A percentile compares a stretch with the other conserved stretches of the same genome.
phyloP scores from a whole-genome alignment of 352 stramenopile genomes.

The Phytopythium aichiense region DNA sequence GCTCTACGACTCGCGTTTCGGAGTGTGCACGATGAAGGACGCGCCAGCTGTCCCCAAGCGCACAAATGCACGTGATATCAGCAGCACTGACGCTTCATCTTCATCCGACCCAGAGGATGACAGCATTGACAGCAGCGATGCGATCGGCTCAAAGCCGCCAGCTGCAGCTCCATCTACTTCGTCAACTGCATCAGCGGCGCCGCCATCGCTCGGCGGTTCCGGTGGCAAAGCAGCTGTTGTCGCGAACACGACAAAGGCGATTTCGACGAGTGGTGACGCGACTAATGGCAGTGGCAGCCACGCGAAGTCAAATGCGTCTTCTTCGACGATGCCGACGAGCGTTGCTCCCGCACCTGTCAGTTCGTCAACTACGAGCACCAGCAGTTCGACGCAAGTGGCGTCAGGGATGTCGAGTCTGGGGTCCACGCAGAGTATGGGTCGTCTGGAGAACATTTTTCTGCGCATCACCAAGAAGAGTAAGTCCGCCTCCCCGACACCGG shows the following conservation, averaged over 20 bases:
- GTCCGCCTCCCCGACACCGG: neutral
- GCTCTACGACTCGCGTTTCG: neutral
- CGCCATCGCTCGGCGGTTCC: neutral
- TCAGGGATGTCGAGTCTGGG: neutral
- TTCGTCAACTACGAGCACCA: neutral
- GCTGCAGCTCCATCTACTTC: neutral
- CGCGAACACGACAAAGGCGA: neutral
- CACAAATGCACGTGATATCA: neutral
- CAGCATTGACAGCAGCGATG: neutral
- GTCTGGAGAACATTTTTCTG: constrained; percentile 82
- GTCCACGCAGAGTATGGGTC: constrained; percentile 46
- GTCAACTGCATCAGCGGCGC: neutral
- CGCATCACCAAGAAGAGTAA: constrained; percentile 83
- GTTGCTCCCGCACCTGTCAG: neutral
- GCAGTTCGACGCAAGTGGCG: neutral
- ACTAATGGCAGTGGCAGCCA: neutral
- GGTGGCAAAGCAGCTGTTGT: neutral
- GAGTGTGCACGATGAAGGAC: neutral
- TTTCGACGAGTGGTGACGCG: neutral
- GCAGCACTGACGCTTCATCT: neutral
- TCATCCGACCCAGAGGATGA: neutral
- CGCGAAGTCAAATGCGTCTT: neutral
- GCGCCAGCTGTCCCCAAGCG: neutral
- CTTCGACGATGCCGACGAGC: neutral
- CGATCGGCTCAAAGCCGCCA: neutral